Base-by-base conservation (phyloP, 106 monocot genomes). In the Dendrobium chrysotoxum region DNA sequence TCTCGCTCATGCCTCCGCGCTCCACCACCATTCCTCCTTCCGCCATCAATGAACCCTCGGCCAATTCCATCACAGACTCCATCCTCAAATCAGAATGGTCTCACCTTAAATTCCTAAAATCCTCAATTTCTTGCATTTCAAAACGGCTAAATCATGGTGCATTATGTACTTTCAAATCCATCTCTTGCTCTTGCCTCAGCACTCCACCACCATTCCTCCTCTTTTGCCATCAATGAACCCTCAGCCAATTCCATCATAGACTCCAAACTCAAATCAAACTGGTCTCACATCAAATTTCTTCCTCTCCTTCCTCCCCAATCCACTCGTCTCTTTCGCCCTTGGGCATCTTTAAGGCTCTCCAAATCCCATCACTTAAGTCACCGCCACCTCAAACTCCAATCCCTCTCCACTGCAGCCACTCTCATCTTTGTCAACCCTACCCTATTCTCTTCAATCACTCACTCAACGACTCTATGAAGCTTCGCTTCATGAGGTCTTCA, bases 81-180 rank as follows among this genome's bases (percentile, higher is more conserved):
- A 74, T 74, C 39, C 39, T 40, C 74, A 74, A 74, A 20, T 74
- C 74, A 5, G 74, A 74, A 42, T 74, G 74, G 74, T 41, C 40
- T 21, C 41, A 6, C 74, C 15, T 74, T 15, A 35, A 35, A 35
- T 35, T 35, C 35, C 35, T 3, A 35, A 3, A 35, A 35, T 35
- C 2, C 35, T 35, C 46, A 46, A 46, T 46, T 46, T 46, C 12
- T 12, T 46, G 7, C 46, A 46, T 46, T 46, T 46, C 46, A 46
- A 46, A 46, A 46, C 7, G 46, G 12, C 12, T 1, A 7, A 46
- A 46, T 10, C 12, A 46, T 7, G 12, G 46, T 7, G 46, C 7
- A 7, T 46, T 46, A 46, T 10, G 0, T 46, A 7, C 46, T 46
- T 46, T 46, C 46, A 12, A 46, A 6, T 46, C 46, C 46, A 46